Evolutionary conservation across 2,329 filamentous ascomycete species (phyloP).

Genomic region (Celoporthe dispersa): DNA sequence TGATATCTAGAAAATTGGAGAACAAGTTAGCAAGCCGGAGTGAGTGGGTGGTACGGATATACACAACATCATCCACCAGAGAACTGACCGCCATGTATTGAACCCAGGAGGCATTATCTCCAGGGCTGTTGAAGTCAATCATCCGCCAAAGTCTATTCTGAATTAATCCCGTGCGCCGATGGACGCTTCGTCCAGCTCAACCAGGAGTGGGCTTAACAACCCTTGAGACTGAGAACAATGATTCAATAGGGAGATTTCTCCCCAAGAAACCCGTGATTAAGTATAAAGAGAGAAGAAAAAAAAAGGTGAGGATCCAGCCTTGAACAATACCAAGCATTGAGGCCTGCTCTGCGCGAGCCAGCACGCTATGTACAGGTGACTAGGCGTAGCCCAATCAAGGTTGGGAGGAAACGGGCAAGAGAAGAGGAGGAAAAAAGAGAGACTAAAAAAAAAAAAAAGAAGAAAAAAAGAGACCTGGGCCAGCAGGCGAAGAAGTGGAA

Average conservation of each 20-base stretch:
- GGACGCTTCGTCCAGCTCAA: conserved; percentile 1
- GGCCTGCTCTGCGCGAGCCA: conserved; percentile 1
- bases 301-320: neutral
- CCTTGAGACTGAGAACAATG: neutral
- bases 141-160: neutral
- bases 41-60: neutral
- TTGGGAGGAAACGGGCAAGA: neutral
- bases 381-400: neutral
- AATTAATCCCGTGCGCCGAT: neutral
- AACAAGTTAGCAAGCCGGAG: neutral
- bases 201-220: neutral
- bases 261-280: neutral
- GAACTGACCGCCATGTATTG: conserved; percentile 8
- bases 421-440: neutral
- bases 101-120: conserved; percentile 11
- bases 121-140: neutral
- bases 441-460: no score
- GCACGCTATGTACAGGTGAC: neutral
- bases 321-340: neutral
- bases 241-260: neutral
- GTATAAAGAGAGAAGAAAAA: neutral
- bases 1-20: neutral
- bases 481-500: neutral
- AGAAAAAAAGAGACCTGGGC: neutral
- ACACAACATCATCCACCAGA: neutral